phyloP scores from a whole-genome alignment of 1,139 yeast genomes.

The Saccharomyces pastorianus region DNA sequence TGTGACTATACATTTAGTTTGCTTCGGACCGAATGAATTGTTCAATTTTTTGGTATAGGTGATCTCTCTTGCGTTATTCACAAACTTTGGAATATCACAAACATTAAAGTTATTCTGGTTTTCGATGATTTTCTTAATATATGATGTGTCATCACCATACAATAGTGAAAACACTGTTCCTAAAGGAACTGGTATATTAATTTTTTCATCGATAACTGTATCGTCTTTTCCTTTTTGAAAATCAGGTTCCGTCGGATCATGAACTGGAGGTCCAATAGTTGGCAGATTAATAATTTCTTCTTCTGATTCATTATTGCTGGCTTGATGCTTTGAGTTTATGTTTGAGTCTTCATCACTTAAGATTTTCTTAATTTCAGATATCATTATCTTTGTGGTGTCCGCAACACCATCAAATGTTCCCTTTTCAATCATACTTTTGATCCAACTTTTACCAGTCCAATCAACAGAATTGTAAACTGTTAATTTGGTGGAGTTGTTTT shows the following conservation, averaged over 20 bases:
- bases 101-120: slow-evolving; percentile 70
- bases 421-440: slow-evolving; percentile 47
- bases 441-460: slow-evolving; percentile 60
- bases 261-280: slow-evolving; percentile 48
- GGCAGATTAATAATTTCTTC: slow-evolving; percentile 29
- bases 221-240: slow-evolving; percentile 53
- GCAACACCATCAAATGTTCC: slow-evolving; percentile 60
- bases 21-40: slow-evolving; percentile 90
- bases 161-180: slow-evolving; percentile 66
- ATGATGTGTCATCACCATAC: slow-evolving; percentile 66
- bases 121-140: slow-evolving; percentile 47
- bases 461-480: slow-evolving; percentile 63
- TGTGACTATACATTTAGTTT: slow-evolving; percentile 71
- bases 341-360: slow-evolving; percentile 16
- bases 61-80: slow-evolving; percentile 47
- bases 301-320: slow-evolving; percentile 16
- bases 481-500: slow-evolving; percentile 55
- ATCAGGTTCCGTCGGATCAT: slow-evolving; percentile 44
- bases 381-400: slow-evolving; percentile 43
- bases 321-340: not conserved
- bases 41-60: slow-evolving; percentile 71
- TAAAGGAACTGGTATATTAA: slow-evolving; percentile 56
- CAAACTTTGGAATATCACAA: slow-evolving; percentile 47
- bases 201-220: slow-evolving; percentile 50
- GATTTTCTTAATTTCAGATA: slow-evolving; percentile 36